Base-by-base conservation (phyloP, 805 yeast species). In the Ogataea pini region DNA sequence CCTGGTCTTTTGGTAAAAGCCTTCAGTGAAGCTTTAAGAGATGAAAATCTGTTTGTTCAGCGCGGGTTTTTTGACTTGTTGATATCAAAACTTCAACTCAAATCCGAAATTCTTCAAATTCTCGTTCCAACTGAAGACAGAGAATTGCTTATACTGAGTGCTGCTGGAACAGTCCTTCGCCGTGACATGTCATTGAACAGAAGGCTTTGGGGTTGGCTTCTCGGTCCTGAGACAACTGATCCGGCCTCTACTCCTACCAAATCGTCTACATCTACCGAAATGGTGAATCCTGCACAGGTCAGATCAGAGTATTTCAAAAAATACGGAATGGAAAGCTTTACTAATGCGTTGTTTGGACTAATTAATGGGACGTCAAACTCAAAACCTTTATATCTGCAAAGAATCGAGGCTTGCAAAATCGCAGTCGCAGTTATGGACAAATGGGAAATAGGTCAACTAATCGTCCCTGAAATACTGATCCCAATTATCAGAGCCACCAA, bases 181-280 rank as follows among this genome's bases (percentile, higher is more conserved):
- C 84, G 83, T 57, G 99, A 94, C 65, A 89, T 94, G 97, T 89
- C 97, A 7, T 75, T 94, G 50, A 94, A 94, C 65, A 77, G 99
- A 66, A 77, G 99, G 58, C 73, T 94, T 17, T 91, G 98, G 97
- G 83, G 78, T 50, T 94, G 97, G 96, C 70, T 94, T 7, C 67
- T 92, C 24, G 97, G 98, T 0, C 94, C 96, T 1, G 89, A 83
- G 14, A 55, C 45, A 7, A n/a, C 54, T 2, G 60, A 55, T 7
- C 45, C 24, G 12, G 37, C 40, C 12, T 28, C 44, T 3, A 33
- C 52, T 2, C 48, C 45, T 10, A 24, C 46, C 6, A 51, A 45
- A 16, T 39, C 42, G 2, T 25, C 32, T 3, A 27, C 24, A 10
- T 17, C 42, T 8, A 20, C 54, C 24, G 57, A 18, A 27, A 52